These are phyloP conservation scores for Xanthoconium purpureum DNA, from an alignment of 768 basidiomycete species.

Conservation along the genomic window DNA sequence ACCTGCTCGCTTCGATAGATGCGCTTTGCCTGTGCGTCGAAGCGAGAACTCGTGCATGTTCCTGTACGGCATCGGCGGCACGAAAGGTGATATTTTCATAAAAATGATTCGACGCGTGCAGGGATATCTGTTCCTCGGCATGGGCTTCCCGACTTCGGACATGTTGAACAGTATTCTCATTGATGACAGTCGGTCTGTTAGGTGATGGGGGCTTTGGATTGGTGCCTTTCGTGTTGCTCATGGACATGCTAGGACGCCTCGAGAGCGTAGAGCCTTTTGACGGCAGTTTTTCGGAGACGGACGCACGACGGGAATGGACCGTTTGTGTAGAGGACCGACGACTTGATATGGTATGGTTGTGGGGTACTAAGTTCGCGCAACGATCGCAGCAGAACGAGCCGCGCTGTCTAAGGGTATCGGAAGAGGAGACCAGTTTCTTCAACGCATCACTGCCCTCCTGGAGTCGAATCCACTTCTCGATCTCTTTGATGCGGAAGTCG, in stretches of 20 bases:
- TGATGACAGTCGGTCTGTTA: slow-evolving; percentile 7
- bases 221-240: slow-evolving; percentile 1
- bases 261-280: slow-evolving; percentile 9
- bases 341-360: slow-evolving; percentile 26
- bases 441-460: slow-evolving; percentile 35
- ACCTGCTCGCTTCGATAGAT: slow-evolving; percentile 17
- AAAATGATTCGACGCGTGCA: slow-evolving; percentile 8
- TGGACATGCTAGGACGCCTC: slow-evolving; percentile 20
- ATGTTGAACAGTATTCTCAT: slow-evolving; percentile 11
- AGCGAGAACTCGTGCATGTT: slow-evolving; percentile 13
- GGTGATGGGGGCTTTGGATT: slow-evolving; percentile 10
- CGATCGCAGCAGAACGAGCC: slow-evolving; percentile 34
- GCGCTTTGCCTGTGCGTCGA: slow-evolving; percentile 11
- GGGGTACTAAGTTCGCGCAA: slow-evolving; percentile 33
- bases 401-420: slow-evolving; percentile 24
- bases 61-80: slow-evolving; percentile 4
- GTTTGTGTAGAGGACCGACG: slow-evolving; percentile 30
- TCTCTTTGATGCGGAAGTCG: slow-evolving; percentile 74
- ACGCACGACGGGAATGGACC: slow-evolving; percentile 25
- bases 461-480: slow-evolving; percentile 72
- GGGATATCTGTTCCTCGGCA: slow-evolving; percentile 18
- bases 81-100: slow-evolving; percentile 16
- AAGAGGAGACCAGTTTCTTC: slow-evolving; percentile 19
- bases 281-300: slow-evolving; percentile 19
- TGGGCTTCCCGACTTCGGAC: slow-evolving; percentile 11